phyloP scores from a whole-genome alignment of 2,329 filamentous ascomycete genomes.

The Aspergillus glaucus region DNA sequence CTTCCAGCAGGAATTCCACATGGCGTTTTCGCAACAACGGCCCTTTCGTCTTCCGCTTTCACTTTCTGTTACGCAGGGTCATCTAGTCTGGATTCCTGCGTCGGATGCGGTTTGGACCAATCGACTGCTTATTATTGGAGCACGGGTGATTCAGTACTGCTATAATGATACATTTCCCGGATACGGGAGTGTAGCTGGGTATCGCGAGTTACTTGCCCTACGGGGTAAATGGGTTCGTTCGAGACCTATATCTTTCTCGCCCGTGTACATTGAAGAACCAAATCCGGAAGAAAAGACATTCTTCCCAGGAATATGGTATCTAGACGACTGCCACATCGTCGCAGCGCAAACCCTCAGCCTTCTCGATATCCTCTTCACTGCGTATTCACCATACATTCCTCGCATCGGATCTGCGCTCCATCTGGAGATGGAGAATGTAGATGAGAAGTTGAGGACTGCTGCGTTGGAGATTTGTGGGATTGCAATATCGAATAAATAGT shows the following conservation, averaged over 20 bases:
- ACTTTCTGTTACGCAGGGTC: not conserved
- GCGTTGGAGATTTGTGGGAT: conserved; percentile 55
- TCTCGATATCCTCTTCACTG: conserved; percentile 50
- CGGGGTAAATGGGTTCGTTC: conserved; percentile 2
- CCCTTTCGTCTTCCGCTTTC: conserved; percentile 13
- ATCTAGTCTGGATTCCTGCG: not conserved
- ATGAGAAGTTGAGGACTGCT: conserved; percentile 24
- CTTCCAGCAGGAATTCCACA: conserved; percentile 44
- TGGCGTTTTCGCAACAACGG: conserved; percentile 35
- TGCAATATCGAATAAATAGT: conserved; percentile 50
- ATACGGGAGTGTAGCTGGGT: conserved; percentile 42
- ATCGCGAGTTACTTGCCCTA: conserved; percentile 35
- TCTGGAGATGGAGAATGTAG: conserved; percentile 9
- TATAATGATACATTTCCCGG: conserved; percentile 34
- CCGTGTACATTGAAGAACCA: conserved; percentile 45
- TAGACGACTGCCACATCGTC: conserved; percentile 52
- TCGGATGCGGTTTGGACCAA: conserved; percentile 38
- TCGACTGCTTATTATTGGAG: conserved; percentile 54
- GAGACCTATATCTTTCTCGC: conserved; percentile 41
- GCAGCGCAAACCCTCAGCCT: conserved; percentile 56
- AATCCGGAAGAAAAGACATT: conserved; percentile 27
- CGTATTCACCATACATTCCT: conserved; percentile 44
- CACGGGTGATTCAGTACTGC: conserved; percentile 57
- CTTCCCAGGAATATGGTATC: conserved; percentile 54
- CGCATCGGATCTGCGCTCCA: conserved; percentile 13